A percentile compares a stretch with the other conserved stretches of the same genome.
These are phyloP conservation scores for Pleurotus tuber-regium DNA, from an alignment of 768 basidiomycete genomes.

Conservation along the genomic window DNA sequence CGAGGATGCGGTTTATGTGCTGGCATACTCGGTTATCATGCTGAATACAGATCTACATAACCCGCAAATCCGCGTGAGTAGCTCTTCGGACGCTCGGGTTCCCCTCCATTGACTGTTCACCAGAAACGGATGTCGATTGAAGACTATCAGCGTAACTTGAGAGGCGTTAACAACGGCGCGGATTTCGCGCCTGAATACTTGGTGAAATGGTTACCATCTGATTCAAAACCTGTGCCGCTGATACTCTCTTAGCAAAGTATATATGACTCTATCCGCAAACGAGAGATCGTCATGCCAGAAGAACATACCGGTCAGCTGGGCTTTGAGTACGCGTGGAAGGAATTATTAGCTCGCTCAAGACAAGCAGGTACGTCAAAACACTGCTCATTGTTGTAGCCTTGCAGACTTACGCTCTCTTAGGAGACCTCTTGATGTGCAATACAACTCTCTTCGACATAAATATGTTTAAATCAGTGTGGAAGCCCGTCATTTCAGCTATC, in stretches of 20 bases:
- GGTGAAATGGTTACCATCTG: conserved; percentile 38
- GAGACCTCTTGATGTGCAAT: conserved; percentile 74
- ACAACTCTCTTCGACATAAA: conserved; percentile 79
- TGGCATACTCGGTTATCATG: conserved; percentile 96
- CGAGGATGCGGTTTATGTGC: conserved; percentile 91
- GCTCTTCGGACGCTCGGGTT: not conserved
- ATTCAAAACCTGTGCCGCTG: not conserved
- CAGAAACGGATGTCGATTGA: conserved; percentile 97
- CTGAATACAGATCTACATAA: conserved; percentile 97
- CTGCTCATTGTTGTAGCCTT: conserved; percentile 4
- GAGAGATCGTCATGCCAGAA: conserved; percentile 96
- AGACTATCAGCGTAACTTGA: conserved; percentile 88
- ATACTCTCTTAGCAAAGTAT: conserved; percentile 65
- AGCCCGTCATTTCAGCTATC: conserved; percentile 88
- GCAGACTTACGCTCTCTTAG: conserved; percentile 31
- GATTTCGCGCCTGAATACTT: conserved; percentile 88
- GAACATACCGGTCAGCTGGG: conserved; percentile 96
- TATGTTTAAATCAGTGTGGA: conserved; percentile 96
- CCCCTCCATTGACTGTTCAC: conserved; percentile 1
- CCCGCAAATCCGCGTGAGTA: conserved; percentile 81
- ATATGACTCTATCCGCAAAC: conserved; percentile 91
- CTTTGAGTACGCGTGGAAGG: conserved; percentile 99
- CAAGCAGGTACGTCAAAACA: conserved; percentile 60
- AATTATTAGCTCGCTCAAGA: conserved; percentile 77
- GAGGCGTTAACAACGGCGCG: conserved; percentile 84